These are phyloP conservation scores for Coelastrella sp. DNA, from an alignment of 139 green algal genomes.

Conservation along the genomic window DNA sequence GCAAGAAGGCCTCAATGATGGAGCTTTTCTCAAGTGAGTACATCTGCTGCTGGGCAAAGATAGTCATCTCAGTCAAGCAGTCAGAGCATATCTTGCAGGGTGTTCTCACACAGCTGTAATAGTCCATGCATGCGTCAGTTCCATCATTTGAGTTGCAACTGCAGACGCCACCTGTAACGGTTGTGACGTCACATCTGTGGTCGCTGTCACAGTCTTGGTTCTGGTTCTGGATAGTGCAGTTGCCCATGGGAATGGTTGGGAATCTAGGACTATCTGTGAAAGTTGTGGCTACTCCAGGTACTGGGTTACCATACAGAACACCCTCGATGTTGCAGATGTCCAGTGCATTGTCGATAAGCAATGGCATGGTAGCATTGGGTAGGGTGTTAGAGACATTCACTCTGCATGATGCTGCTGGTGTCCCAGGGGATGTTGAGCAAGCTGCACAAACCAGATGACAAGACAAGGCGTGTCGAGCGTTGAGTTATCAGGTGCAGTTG, in stretches of 20 bases:
- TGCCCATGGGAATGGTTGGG: background rate
- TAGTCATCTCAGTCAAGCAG: background rate
- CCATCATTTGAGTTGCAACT: background rate
- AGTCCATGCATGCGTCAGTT: background rate
- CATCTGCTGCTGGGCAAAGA: background rate
- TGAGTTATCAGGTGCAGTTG: too few relatives aligned
- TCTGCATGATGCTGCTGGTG: background rate
- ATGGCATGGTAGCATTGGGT: background rate
- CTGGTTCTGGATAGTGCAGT: background rate
- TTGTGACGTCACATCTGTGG: background rate
- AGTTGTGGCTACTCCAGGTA: background rate
- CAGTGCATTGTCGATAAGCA: background rate
- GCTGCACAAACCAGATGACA: background rate
- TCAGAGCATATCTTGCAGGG: conserved; percentile 13
- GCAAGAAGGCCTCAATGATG: background rate
- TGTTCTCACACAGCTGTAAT: background rate
- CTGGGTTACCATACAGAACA: background rate
- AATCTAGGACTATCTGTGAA: background rate
- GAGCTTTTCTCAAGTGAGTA: background rate
- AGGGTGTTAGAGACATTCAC: background rate
- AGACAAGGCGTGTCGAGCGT: too few relatives aligned
- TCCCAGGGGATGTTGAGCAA: background rate
- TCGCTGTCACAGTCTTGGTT: background rate
- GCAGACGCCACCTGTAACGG: background rate
- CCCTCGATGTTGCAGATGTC: background rate